phyloP scores from a whole-genome alignment of 345 rosid species.

The Gynandropsis gynandra region DNA sequence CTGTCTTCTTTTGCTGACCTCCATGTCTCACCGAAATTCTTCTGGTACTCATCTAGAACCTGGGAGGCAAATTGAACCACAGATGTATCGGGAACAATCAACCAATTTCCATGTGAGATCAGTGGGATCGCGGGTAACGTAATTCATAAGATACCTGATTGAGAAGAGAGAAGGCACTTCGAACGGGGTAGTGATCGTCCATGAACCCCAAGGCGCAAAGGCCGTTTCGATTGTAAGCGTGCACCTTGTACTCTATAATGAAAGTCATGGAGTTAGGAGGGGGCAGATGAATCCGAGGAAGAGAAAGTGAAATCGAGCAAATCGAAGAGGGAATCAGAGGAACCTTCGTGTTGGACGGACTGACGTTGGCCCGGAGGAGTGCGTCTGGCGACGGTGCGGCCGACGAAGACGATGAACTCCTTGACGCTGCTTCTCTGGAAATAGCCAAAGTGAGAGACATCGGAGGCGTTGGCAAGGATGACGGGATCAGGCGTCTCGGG shows the following conservation, averaged over 20 bases:
- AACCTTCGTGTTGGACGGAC: conserved; percentile 91
- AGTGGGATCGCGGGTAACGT: not conserved
- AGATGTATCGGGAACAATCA: not conserved
- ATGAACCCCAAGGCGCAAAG: conserved; percentile 82
- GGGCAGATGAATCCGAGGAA: not conserved
- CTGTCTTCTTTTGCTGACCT: conserved; percentile 55
- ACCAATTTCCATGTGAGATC: not conserved
- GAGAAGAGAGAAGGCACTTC: conserved; percentile 87
- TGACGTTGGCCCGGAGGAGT: conserved; percentile 83
- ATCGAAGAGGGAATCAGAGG: conserved; percentile 2
- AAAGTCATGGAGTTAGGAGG: no score
- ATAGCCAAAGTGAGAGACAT: conserved; percentile 86
- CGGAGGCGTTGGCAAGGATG: conserved; percentile 58
- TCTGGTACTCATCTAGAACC: conserved; percentile 92
- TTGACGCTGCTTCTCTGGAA: conserved; percentile 80
- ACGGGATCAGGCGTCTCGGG: conserved; percentile 49
- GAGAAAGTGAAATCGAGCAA: not conserved
- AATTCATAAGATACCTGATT: conserved; percentile 47
- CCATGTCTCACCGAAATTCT: conserved; percentile 86
- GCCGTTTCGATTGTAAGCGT: conserved; percentile 82
- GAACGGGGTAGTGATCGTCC: conserved; percentile 94
- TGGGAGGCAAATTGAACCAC: conserved; percentile 22
- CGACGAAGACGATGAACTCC: conserved; percentile 79
- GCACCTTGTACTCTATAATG: conserved; percentile 81
- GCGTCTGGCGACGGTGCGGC: conserved; percentile 90